Evolutionary conservation across 208 protist species (phyloP), one percentile per base, ranked within the genome.

Genomic region (Trypanosomatidae sp.): DNA sequence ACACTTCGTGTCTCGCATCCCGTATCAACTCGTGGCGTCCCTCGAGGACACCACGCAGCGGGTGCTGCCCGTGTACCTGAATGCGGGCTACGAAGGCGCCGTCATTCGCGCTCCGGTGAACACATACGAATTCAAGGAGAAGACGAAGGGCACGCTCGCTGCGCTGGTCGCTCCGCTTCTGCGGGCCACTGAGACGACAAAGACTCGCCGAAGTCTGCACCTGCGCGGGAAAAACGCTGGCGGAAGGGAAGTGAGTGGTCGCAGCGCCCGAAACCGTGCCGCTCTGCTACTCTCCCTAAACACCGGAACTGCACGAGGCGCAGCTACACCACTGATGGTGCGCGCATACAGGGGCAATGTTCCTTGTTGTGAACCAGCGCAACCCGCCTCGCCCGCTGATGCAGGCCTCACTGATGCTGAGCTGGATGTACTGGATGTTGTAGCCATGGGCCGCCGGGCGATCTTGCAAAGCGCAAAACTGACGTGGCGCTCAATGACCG

Each of bases 31-130:
- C 13, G 62, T 73, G 36, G 56, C 49, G 43, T 91, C 88, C 10
- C 79, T 97, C 55, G 71, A 83, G 13, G 86, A 92, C 46, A 88
- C 88, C 9, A 76, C 80, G 66, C 55, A 71, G 36, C 77, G 81
- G 13, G 50, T 89, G n/a, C 76, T 95, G 43, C 79, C 85, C 2
- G 58, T 62, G 28, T 97, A 87, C 77, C 47, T 88, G 8, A 50
- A 47, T 19, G 64, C 53, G 30, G 82, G 86, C 66, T 97, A 92
- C 83, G 92, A 97, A 67, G 92, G 92, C 25, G 90, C 91, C 49
- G 92, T 97, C 13, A 69, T 95, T 43, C 92, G 92, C 39, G 85
- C 78, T 25, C 84, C 90, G 3, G 67, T 84, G 49, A 97, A 97
- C 65, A 71, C 90, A 30, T 97, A 97, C 74, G 87, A 88, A 50